These are phyloP conservation scores for Colletotrichum melonis DNA, from an alignment of 2,329 filamentous ascomycete genomes.

Conservation along the genomic window DNA sequence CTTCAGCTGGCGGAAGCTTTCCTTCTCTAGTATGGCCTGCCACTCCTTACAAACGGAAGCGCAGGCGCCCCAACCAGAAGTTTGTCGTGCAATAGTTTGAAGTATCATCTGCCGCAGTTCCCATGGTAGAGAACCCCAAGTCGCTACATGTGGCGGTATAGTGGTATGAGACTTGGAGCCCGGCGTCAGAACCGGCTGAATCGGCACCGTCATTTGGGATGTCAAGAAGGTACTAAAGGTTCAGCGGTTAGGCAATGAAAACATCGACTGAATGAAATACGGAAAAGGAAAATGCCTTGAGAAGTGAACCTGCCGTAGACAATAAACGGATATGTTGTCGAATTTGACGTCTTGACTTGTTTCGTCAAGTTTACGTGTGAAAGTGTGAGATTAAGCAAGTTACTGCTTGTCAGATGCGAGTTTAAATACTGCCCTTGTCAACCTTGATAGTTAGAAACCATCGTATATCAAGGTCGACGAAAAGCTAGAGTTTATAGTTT, in stretches of 20 bases:
- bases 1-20: conserved; percentile 43
- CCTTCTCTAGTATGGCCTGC: conserved; percentile 44
- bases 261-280: not conserved
- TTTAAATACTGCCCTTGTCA: no score
- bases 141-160: not conserved
- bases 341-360: not conserved
- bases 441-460: no score
- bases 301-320: not conserved
- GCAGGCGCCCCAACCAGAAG: conserved; percentile 44
- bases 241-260: not conserved
- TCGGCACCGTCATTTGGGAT: not conserved
- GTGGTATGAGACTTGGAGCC: not conserved
- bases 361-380: not conserved
- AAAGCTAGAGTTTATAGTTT: no score
- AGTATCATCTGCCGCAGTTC: not conserved
- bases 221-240: not conserved
- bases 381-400: not conserved
- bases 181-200: not conserved
- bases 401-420: no score
- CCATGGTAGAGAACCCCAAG: not conserved
- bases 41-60: conserved; percentile 50
- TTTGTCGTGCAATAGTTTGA: not conserved
- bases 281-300: not conserved
- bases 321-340: not conserved
- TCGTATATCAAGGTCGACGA: no score